A percentile compares a stretch with the other conserved stretches of the same genome.
Evolutionary conservation across 1,139 yeast genomes (phyloP).

Genomic region (Magnusiomyces tetraspermus): DNA sequence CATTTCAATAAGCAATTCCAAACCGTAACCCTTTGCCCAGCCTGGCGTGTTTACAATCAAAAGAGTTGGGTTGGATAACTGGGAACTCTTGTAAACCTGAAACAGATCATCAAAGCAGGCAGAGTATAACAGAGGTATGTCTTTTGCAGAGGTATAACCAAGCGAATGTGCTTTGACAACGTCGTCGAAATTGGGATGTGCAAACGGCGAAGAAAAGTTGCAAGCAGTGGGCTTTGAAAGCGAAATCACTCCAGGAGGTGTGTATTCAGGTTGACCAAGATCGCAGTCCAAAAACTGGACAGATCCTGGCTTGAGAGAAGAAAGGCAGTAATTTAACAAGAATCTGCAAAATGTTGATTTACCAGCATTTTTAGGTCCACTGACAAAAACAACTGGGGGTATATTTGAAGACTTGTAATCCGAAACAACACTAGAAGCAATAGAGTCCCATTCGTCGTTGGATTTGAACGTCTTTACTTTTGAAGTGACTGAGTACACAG

Average conservation of each 20-base stretch:
- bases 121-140: slow-evolving; percentile 52
- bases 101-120: slow-evolving; percentile 40
- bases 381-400: slow-evolving; percentile 33
- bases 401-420: slow-evolving; percentile 7
- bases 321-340: slow-evolving; percentile 40
- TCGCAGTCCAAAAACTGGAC: slow-evolving; percentile 63
- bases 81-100: slow-evolving; percentile 25
- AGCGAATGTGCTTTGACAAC: slow-evolving; percentile 40
- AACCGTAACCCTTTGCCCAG: slow-evolving; percentile 87
- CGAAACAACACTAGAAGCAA: slow-evolving; percentile 14
- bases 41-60: slow-evolving; percentile 80
- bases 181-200: slow-evolving; percentile 26
- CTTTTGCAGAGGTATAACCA: slow-evolving; percentile 69
- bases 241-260: slow-evolving; percentile 62
- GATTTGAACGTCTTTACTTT: slow-evolving; percentile 15
- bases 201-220: slow-evolving; percentile 30
- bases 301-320: slow-evolving; percentile 15
- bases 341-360: slow-evolving; percentile 64
- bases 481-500: slow-evolving; percentile 14
- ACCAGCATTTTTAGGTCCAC: slow-evolving; percentile 73
- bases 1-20: slow-evolving; percentile 48
- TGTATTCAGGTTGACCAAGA: slow-evolving; percentile 84
- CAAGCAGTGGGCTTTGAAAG: slow-evolving; percentile 22
- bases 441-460: slow-evolving; percentile 23
- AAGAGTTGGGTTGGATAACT: slow-evolving; percentile 29